phyloP scores from a whole-genome alignment of 176 grass and related monocot species.

The Secale cereale region DNA sequence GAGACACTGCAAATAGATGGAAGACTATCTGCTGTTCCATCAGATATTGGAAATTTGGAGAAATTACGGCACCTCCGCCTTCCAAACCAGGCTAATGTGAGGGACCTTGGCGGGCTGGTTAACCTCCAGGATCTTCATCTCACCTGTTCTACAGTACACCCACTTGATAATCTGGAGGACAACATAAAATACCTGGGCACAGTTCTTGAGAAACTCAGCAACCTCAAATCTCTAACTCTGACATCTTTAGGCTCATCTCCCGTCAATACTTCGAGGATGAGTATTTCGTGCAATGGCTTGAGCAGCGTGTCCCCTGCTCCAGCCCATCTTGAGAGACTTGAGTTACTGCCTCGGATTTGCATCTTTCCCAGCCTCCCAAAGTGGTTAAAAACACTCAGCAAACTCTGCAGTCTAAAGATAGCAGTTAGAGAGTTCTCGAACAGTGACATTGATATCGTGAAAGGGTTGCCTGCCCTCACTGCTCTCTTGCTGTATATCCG shows the following conservation, averaged over 20 bases:
- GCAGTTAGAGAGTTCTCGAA: not conserved
- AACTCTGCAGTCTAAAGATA: not conserved
- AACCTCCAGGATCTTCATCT: not conserved
- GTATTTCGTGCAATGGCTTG: not conserved
- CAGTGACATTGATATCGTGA: not conserved
- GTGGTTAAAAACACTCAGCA: not conserved
- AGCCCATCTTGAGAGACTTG: not conserved
- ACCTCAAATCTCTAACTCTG: not conserved
- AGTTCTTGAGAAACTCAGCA: not conserved
- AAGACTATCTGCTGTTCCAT: not conserved
- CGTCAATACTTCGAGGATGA: not conserved
- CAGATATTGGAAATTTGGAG: not conserved
- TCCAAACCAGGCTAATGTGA: not conserved
- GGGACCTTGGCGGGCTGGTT: not conserved
- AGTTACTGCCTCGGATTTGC: not conserved
- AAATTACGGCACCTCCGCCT: not conserved
- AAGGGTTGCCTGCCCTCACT: not conserved
- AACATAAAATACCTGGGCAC: not conserved
- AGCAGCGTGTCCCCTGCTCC: not conserved
- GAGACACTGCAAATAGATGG: not conserved
- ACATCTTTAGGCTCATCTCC: not conserved
- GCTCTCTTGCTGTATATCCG: not conserved
- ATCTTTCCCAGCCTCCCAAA: not conserved
- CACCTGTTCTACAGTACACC: not conserved
- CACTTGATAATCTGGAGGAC: not conserved